Evolutionary conservation across 2,329 filamentous ascomycete genomes (phyloP), one percentile per base, ranked within the genome.

Genomic region (Colletotrichum spaethianum): DNA sequence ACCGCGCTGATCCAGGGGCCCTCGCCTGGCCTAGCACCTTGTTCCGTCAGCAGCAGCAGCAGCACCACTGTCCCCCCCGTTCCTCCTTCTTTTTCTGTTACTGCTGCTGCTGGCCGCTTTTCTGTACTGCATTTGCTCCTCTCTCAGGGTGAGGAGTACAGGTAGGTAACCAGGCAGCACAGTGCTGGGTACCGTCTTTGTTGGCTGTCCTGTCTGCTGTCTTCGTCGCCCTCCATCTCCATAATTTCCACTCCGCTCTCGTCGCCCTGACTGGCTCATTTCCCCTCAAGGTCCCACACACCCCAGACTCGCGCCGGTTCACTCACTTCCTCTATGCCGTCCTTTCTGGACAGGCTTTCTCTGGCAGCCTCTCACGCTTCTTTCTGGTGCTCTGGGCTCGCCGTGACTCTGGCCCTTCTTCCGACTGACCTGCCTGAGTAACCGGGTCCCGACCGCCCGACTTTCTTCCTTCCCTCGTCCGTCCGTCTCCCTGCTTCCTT

Each of bases 211-310:
- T 48, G 23, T 36, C 57, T 61, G 72, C 74, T 73, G 73, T 72
- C 71, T 73, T 73, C 70, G 74, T 76, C 75, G 77, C 76, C 78
- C 77, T 75, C 66, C 75, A 73, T 75, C 76, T 75, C 75, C 76
- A 78, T 74, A 69, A 69, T 75, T 75, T 68, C 72, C 74, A 38
- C 31, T 60, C 26, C 38, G 62, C 55, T 52, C 52, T 28, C 48
- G 40, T 28, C 44, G 55, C 28, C 67, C 66, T 73, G 50, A 70
- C 62, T 73, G 69, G 75, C 74, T 74, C 73, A 74, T 74, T 55
- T 71, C 63, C 73, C 61, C 33, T 64, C 16, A 48, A 18, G 50
- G 38, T 50, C 44, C 68, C 63, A 67, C 40, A 63, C 63, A 38
- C 42, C 62, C 63, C 63, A 26, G 42, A 40, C 44, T 63, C 33